phyloP scores from a whole-genome alignment of 2,329 filamentous ascomycete genomes.

The Cryphonectria nitschkei region DNA sequence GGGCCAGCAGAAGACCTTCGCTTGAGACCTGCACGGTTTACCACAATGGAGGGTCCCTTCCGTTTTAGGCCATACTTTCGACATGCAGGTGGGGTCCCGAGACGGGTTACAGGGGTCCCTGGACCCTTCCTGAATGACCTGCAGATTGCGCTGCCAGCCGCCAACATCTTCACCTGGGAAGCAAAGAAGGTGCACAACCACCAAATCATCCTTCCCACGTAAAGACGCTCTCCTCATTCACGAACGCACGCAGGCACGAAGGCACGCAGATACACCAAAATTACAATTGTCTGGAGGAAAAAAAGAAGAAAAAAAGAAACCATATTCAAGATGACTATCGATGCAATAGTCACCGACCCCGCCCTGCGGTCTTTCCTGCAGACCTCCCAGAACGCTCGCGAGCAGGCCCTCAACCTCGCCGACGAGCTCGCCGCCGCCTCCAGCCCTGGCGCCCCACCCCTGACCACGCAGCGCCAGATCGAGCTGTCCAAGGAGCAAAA shows the following conservation, averaged over 20 bases:
- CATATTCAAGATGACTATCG: slow-evolving; percentile 52
- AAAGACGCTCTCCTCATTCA: background rate
- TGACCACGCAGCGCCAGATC: slow-evolving; percentile 53
- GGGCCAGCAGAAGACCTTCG: background rate
- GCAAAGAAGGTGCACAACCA: background rate
- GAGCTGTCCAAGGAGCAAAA: slow-evolving; percentile 78
- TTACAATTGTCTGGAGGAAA: no score
- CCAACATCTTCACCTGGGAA: background rate
- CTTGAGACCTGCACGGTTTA: background rate
- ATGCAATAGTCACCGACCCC: slow-evolving; percentile 65
- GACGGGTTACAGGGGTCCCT: background rate
- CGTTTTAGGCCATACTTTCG: background rate
- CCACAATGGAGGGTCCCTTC: background rate
- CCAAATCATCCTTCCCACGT: background rate
- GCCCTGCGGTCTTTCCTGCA: slow-evolving; percentile 70
- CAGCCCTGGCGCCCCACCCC: slow-evolving; percentile 44
- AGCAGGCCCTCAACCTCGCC: slow-evolving; percentile 71
- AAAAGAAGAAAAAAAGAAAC: no score
- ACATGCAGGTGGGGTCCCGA: background rate
- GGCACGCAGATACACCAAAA: background rate
- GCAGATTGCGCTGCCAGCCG: slow-evolving; percentile 6
- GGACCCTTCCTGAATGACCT: background rate
- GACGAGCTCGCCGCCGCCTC: slow-evolving; percentile 53
- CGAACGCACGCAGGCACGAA: background rate
- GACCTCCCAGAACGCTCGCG: slow-evolving; percentile 72